Evolutionary conservation across 169 alveolate genomes (phyloP), one percentile per base, ranked within the genome.

Genomic region (Babesia ovata): DNA sequence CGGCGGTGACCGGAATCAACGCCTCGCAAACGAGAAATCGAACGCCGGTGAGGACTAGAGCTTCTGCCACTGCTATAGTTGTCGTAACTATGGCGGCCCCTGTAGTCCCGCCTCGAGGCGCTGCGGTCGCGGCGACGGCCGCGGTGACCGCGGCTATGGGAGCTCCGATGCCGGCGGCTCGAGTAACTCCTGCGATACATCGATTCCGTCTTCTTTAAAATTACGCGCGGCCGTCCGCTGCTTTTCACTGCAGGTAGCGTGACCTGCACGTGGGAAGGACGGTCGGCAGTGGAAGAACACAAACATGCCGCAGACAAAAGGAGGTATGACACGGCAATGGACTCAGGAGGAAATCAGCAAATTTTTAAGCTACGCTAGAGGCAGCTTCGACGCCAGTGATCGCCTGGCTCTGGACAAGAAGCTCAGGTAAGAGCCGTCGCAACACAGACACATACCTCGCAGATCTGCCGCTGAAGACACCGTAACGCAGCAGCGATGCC

Each of bases 171-270:
- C 26, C 72, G 70, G 17, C 72, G 56, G 22, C 63, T 44, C 19
- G 81, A 71, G 28, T 12, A 60, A 53, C 81, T 58, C 33, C 81
- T 59, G 81, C 81, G 76, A 67, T 49, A 42, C 76, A 67, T 67
- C 36, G 53, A 44, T 21, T 16, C 11, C 6, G 8, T 17, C 39
- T 17, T 57, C 28, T 57, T 57, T 10, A 24, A 10, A 57, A 33
- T 56, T 13, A 56, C n/a, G 28, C 63, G 21, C 19, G 44, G 16
- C 50, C 19, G 57, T 24, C 39, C 29, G 39, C 24, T 11, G 4
- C 24, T 26, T 13, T 21, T 19, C 73, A 33, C 13, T 33, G 46
- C 33, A 13, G 19, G 10, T 29, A 63, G n/a, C 39, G 10, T 42
- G 59, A 2, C 44, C 12, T 19, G 21, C 46, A 26, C 1, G 10